Evolutionary conservation across 2,329 filamentous ascomycete genomes (phyloP).

Genomic region (Fusarium dimerum): DNA sequence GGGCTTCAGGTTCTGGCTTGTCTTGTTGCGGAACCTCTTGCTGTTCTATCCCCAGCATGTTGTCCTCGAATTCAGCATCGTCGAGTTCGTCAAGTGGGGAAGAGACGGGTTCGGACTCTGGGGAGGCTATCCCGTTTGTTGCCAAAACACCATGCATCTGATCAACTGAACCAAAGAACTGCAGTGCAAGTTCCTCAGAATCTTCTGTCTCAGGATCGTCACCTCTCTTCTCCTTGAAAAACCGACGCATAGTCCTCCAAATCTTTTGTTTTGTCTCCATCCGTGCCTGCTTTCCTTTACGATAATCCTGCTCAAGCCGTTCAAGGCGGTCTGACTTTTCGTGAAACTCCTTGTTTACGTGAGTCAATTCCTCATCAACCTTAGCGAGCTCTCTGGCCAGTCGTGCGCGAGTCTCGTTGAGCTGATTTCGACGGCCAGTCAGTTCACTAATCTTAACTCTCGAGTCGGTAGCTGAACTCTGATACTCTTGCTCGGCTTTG

Average conservation of each 20-base stretch:
- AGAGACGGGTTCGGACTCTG: slow-evolving; percentile 2
- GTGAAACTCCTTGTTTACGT: slow-evolving; percentile 31
- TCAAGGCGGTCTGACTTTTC: slow-evolving; percentile 37
- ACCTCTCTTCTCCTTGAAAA: slow-evolving; percentile 35
- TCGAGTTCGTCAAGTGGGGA: not conserved
- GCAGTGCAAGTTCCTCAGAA: slow-evolving; percentile 16
- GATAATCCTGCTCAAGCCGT: slow-evolving; percentile 35
- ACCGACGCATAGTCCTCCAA: slow-evolving; percentile 34
- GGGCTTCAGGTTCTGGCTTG: slow-evolving; percentile 9
- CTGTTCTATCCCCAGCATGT: slow-evolving; percentile 23
- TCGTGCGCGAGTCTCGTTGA: slow-evolving; percentile 30
- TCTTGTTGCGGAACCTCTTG: slow-evolving; percentile 7
- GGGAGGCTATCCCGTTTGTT: slow-evolving; percentile 13
- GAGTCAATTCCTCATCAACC: slow-evolving; percentile 41
- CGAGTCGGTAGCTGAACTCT: slow-evolving; percentile 25
- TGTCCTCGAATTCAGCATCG: slow-evolving; percentile 7
- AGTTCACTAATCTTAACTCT: slow-evolving; percentile 33
- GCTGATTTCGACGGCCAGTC: slow-evolving; percentile 28
- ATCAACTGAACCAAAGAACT: slow-evolving; percentile 12
- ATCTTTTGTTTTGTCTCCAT: slow-evolving; percentile 32
- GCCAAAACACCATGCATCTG: slow-evolving; percentile 8
- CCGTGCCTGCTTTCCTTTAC: slow-evolving; percentile 28
- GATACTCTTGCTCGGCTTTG: slow-evolving; percentile 28
- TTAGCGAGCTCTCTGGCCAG: slow-evolving; percentile 34
- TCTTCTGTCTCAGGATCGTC: slow-evolving; percentile 18